These are phyloP conservation scores for Trametes villosa DNA, from an alignment of 768 basidiomycete genomes.

Conservation along the genomic window DNA sequence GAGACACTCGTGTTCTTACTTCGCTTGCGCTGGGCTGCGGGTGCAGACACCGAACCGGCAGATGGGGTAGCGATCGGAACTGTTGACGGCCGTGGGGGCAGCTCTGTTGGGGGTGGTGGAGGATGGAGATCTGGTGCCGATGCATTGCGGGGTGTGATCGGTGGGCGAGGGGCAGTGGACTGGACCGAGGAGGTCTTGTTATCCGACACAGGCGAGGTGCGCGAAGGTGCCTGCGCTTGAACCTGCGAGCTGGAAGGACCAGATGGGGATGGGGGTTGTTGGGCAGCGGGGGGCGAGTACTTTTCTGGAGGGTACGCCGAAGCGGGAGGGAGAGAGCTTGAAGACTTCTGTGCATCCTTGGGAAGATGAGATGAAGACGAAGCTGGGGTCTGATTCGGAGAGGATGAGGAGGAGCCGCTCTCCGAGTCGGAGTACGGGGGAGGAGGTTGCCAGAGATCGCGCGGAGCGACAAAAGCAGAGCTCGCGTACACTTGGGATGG, in stretches of 20 bases:
- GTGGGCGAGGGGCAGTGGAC: constrained; percentile 11
- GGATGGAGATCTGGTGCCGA: constrained; percentile 25
- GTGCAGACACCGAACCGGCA: constrained; percentile 6
- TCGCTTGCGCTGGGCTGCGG: constrained; percentile 27
- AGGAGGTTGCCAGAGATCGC: constrained; percentile 24
- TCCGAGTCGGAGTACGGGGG: constrained; percentile 21
- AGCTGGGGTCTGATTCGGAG: constrained; percentile 22
- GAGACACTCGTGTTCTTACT: constrained; percentile 33
- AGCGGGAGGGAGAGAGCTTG: background rate
- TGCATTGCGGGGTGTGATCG: constrained; percentile 16
- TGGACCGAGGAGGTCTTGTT: constrained; percentile 5
- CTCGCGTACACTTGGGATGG: constrained; percentile 15
- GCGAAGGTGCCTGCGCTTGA: background rate
- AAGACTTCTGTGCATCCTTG: background rate
- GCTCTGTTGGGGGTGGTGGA: constrained; percentile 17
- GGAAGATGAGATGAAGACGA: constrained; percentile 20
- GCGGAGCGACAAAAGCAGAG: constrained; percentile 9
- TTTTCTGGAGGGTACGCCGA: background rate
- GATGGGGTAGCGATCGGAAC: constrained; percentile 18
- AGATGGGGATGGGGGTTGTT: background rate
- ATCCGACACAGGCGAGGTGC: background rate
- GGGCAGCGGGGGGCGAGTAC: background rate
- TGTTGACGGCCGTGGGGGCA: constrained; percentile 23
- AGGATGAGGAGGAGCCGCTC: constrained; percentile 17
- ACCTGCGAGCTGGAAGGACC: background rate